phyloP scores from a whole-genome alignment of 176 grass and related monocot species.

The Cymbopogon citratus region DNA sequence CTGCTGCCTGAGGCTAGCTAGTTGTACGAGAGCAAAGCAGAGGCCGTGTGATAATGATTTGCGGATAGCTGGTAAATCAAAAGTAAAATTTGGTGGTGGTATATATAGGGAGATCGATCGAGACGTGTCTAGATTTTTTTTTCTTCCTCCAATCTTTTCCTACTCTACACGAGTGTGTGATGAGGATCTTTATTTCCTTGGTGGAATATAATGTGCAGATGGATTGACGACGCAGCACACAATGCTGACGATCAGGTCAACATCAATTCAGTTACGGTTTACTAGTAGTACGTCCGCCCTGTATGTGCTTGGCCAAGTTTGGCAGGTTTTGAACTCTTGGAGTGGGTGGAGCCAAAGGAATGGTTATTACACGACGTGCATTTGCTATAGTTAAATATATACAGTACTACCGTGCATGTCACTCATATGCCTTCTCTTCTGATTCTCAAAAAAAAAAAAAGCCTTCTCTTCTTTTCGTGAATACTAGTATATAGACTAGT shows the following conservation, averaged over 20 bases:
- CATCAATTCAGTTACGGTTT: conserved; percentile 2
- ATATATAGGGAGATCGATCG: conserved; percentile 14
- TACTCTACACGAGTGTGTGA: not conserved
- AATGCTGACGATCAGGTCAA: conserved; percentile 5
- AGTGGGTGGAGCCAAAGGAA: not conserved
- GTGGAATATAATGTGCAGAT: not conserved
- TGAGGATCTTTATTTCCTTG: not conserved
- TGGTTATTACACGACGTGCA: not conserved
- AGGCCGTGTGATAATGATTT: not conserved
- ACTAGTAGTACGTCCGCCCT: not conserved
- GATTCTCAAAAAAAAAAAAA: too few relatives aligned
- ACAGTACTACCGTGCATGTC: not conserved
- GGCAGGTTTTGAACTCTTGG: conserved; percentile 28
- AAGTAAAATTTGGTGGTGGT: not conserved
- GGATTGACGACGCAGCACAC: not conserved
- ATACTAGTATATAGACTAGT: not conserved
- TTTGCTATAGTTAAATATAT: not conserved
- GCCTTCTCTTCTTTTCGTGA: not conserved
- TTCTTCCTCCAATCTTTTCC: not conserved
- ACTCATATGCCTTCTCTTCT: not conserved
- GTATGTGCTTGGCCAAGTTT: conserved; percentile 37
- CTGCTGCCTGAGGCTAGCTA: not conserved
- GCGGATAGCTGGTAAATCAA: not conserved
- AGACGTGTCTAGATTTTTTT: conserved; percentile 10
- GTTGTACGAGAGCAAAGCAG: not conserved